phyloP scores from a whole-genome alignment of 2,329 filamentous ascomycete genomes.

The Coniochaeta hoffmannii region DNA sequence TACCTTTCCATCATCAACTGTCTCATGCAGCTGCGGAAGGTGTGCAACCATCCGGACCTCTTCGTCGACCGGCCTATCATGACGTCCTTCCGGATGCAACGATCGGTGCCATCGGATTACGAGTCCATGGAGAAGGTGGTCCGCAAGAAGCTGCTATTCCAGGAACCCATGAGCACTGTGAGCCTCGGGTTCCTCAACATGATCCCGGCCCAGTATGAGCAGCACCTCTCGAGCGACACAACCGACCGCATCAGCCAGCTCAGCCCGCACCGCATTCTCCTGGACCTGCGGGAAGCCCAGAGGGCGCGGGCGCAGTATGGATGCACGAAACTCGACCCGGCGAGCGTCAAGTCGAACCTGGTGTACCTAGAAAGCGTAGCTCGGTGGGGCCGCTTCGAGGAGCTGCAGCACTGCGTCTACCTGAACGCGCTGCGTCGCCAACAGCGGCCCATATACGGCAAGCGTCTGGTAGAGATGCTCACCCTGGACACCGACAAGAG shows the following conservation, averaged over 20 bases:
- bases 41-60: constrained; percentile 96
- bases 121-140: constrained; percentile 65
- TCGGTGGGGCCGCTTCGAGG: constrained; percentile 64
- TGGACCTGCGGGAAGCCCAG: constrained; percentile 66
- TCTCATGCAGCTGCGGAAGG: constrained; percentile 92
- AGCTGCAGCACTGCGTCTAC: constrained; percentile 74
- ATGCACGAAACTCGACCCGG: constrained; percentile 50
- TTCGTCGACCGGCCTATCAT: constrained; percentile 95
- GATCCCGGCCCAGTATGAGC: constrained; percentile 63
- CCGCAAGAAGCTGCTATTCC: constrained; percentile 55
- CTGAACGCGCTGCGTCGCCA: constrained; percentile 76
- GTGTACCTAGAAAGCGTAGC: constrained; percentile 65
- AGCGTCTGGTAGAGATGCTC: constrained; percentile 66
- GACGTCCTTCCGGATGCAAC: constrained; percentile 89
- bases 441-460: constrained; percentile 74
- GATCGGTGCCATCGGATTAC: constrained; percentile 68
- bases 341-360: constrained; percentile 62
- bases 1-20: constrained; percentile 98
- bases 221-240: constrained; percentile 42
- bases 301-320: constrained; percentile 51
- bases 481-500: constrained; percentile 55
- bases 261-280: constrained; percentile 61
- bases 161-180: constrained; percentile 55
- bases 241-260: constrained; percentile 55
- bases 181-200: constrained; percentile 75